Base-by-base conservation (phyloP, 108 stramenopile species). In the Stephanodiscus triporus region DNA sequence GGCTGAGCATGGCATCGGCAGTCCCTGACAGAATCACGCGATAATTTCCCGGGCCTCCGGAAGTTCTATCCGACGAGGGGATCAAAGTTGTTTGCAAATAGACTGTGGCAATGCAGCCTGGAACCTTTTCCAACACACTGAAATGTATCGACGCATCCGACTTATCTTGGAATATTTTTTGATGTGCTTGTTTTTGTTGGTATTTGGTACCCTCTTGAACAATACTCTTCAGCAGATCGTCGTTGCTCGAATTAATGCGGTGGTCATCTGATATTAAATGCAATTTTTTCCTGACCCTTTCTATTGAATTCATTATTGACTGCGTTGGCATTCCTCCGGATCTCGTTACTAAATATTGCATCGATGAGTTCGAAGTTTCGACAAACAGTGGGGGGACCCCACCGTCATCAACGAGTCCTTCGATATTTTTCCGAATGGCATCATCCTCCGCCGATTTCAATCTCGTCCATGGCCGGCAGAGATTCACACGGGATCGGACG, bases 71-170 rank as follows among this genome's bases (percentile, higher is more conserved):
- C n/a, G 63, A 29, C 34, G 30, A 11, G 7, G 78, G 75, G 22
- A 84, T 30, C 66, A 82, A 60, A 23, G 70, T 67, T 22, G 86
- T 84, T 48, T 45, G 54, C 36, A 95, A 65, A 38, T 87, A 71
- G 14, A 95, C 91, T 22, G 86, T 89, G 42, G 93, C 87, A 10
- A 89, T 78, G 59, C 93, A 95, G 32, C 91, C 93, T 3, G 91
- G 88, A 24, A 95, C 93, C 43, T 81, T 68, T 62, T 80, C 81
- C 63, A 82, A 53, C 2, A 32, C 32, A 17, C 36, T 47, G 45
- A 38, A 73, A 14, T 20, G 45, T n/a, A n/a, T 9, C 23, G 14
- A 38, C n/a, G 45, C 20, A 50, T 69, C 22, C 30, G 13, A n/a
- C 37, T 1, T 9, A 2, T 38, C 42, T 26, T 0, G 2, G 26